phyloP scores from a whole-genome alignment of 2,329 filamentous ascomycete species.

The Beauveria pseudobassiana region DNA sequence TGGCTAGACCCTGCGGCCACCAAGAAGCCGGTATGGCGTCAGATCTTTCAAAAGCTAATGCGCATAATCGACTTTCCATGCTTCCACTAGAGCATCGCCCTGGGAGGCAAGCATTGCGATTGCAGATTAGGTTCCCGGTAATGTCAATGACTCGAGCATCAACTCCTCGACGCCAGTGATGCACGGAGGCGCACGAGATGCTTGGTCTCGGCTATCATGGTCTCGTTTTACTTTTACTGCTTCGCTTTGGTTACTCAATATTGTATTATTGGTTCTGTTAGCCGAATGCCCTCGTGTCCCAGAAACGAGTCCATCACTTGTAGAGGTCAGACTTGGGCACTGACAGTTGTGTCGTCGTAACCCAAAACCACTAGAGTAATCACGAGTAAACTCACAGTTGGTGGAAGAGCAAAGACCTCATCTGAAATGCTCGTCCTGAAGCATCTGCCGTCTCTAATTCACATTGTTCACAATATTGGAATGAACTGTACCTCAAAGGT shows the following conservation, averaged over 20 bases:
- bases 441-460: not conserved
- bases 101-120: not conserved
- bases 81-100: not conserved
- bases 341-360: not conserved
- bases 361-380: not conserved
- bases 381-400: not conserved
- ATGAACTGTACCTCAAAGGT: not conserved
- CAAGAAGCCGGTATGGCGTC: not conserved
- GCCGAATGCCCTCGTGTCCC: not conserved
- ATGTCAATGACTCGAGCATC: constrained; percentile 2
- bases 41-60: not conserved
- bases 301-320: too few species aligned
- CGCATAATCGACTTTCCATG: not conserved
- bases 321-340: not conserved
- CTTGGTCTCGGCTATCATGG: not conserved
- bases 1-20: not conserved
- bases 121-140: constrained; percentile 1
- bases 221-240: not conserved
- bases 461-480: not conserved
- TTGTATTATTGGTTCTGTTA: not conserved
- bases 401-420: too few species aligned
- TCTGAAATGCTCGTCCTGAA: not conserved
- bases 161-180: not conserved
- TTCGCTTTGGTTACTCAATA: not conserved
- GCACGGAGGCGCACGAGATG: not conserved